Evolutionary conservation across 2,329 filamentous ascomycete species (phyloP).

Genomic region (Cordyceps militaris): DNA sequence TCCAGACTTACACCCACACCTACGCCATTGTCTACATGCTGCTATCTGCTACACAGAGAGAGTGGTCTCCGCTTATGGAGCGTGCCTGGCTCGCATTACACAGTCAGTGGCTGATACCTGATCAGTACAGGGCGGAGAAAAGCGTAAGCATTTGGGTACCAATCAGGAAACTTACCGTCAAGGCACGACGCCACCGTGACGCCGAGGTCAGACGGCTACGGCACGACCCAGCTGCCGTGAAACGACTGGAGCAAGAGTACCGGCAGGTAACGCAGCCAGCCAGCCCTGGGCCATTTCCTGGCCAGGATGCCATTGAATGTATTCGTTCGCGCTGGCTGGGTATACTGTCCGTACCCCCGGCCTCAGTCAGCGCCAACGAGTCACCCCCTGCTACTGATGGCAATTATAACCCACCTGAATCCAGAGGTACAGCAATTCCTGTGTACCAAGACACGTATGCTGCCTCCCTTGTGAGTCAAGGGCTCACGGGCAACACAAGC

Average conservation of each 20-base stretch:
- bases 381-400: neutral
- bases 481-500: neutral
- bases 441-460: neutral
- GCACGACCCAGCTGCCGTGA: slow-evolving; percentile 20
- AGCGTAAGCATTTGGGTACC: slow-evolving; percentile 34
- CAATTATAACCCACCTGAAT: too few species aligned
- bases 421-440: neutral
- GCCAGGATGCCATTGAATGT: slow-evolving; percentile 16
- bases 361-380: neutral
- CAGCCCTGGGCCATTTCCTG: slow-evolving; percentile 24
- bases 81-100: slow-evolving; percentile 42
- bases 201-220: slow-evolving; percentile 29
- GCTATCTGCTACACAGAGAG: slow-evolving; percentile 40
- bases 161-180: slow-evolving; percentile 31
- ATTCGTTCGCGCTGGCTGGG: slow-evolving; percentile 27
- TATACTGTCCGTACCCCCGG: slow-evolving; percentile 18
- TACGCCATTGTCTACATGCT: slow-evolving; percentile 50
- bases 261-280: slow-evolving; percentile 20
- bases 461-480: neutral
- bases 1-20: slow-evolving; percentile 54
- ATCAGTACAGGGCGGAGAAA: slow-evolving; percentile 21
- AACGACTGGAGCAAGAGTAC: slow-evolving; percentile 25
- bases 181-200: slow-evolving; percentile 30
- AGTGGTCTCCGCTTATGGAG: slow-evolving; percentile 40
- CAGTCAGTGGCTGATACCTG: slow-evolving; percentile 35